Base-by-base conservation (phyloP, 1,284 basidiomycete genomes). In the Apiotrichum porosum region DNA sequence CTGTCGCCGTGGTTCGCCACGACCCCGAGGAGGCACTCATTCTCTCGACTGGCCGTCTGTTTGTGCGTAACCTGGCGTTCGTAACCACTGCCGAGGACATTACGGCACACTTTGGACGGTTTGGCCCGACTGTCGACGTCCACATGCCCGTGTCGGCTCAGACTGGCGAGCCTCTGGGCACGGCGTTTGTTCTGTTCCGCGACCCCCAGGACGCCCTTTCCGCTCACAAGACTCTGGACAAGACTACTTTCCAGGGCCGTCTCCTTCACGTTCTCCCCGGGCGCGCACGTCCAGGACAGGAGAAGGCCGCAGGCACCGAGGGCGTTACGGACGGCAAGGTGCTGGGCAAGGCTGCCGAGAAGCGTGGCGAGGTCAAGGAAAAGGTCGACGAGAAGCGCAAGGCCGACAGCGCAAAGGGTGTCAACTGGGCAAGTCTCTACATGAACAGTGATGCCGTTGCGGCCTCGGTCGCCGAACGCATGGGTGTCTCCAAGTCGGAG, bases 351-450 rank as follows among this genome's bases (percentile, higher is more conserved):
- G 62, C 58, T 9, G 58, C 58, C 18, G 82, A 81, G 60, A 78
- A 75, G 52, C 78, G 78, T 2, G 65, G 86, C 37, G 88, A 86
- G 67, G 81, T 83, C 35, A 85, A 88, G 59, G 79, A 79, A 54
- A 77, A 81, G 14, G 80, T 73, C 4, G 69, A 74, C 35, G 73
- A 81, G 35, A 84, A 86, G 68, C 78, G 83, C 55, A 94, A 87
- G 68, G 78, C 83, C 14, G 77, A 75, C 22, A 84, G 86, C 6
- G 83, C 84, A 30, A 85, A 84, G 58, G 89, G 90, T 54, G 93
- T 97, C 65, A 95, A 94, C 71, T 98, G 94, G 94, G 85, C 84
- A 37, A 88, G 90, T 78, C 71, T 97, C 53, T 97, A 94, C 68
- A 94, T 97, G 90, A 97, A 95, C 78, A 86, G 85, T 54, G 89